phyloP scores from a whole-genome alignment of 2,329 filamentous ascomycete genomes.

The Fusarium sp. region DNA sequence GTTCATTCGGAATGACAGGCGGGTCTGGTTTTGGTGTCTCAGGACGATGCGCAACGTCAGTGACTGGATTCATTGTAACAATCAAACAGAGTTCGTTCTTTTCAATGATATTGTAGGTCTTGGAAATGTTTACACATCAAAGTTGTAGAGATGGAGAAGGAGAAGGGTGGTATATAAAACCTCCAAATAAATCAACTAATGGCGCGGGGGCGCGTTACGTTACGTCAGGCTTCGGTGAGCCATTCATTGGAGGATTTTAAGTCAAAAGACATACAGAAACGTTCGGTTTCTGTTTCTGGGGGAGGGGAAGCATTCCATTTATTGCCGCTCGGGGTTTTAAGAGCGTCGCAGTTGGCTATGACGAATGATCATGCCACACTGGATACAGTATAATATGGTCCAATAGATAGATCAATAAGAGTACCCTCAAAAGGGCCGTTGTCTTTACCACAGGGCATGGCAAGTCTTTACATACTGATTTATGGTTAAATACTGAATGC shows the following conservation, averaged over 20 bases:
- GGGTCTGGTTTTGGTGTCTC: slow-evolving; percentile 49
- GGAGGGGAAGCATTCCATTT: slow-evolving; percentile 28
- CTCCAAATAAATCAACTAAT: slow-evolving; percentile 15
- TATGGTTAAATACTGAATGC: slow-evolving; percentile 20
- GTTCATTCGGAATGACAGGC: slow-evolving; percentile 46
- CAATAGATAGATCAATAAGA: background rate
- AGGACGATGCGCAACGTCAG: slow-evolving; percentile 41
- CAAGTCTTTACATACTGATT: slow-evolving; percentile 1
- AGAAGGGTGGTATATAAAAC: slow-evolving; percentile 22
- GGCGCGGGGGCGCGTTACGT: slow-evolving; percentile 27
- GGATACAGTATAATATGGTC: background rate
- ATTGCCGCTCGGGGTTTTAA: background rate
- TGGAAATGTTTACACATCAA: background rate
- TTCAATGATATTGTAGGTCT: background rate
- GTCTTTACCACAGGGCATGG: slow-evolving; percentile 2
- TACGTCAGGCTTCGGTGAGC: slow-evolving; percentile 34
- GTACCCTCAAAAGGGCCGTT: slow-evolving; percentile 14
- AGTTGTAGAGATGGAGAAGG: background rate
- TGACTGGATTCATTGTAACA: slow-evolving; percentile 16
- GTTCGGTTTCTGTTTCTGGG: slow-evolving; percentile 12
- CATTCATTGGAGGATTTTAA: slow-evolving; percentile 25
- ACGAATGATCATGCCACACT: slow-evolving; percentile 35
- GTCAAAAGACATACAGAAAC: slow-evolving; percentile 7
- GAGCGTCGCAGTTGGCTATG: slow-evolving; percentile 14
- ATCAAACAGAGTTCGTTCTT: background rate